These are phyloP conservation scores for Phytophthora pinifolia DNA, from an alignment of 352 stramenopile species.

Conservation along the genomic window DNA sequence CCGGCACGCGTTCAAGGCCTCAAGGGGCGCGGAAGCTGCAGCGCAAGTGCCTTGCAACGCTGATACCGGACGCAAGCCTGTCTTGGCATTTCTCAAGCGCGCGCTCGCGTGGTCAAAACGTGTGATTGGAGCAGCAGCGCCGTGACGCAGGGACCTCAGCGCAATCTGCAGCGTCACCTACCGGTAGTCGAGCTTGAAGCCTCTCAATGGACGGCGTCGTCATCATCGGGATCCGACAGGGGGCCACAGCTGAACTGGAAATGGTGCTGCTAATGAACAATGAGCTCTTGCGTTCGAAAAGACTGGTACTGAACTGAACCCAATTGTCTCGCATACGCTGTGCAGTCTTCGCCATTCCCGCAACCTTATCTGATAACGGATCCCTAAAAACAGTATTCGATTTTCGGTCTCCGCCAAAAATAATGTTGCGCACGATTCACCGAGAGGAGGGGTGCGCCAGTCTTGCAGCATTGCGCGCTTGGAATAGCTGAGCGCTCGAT, in stretches of 20 bases:
- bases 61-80: conserved; percentile 17
- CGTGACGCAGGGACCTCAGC: conserved; percentile 7
- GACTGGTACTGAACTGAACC: too few species aligned
- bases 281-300: too few species aligned
- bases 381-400: too few species aligned
- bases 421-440: too few species aligned
- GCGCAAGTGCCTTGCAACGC: neutral
- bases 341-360: too few species aligned
- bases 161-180: neutral
- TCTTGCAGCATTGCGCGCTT: neutral
- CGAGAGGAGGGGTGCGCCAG: too few species aligned
- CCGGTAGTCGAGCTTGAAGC: neutral
- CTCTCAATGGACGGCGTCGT: neutral
- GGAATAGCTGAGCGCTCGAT: conserved; percentile 17
- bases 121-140: conserved; percentile 12
- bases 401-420: too few species aligned
- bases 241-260: too few species aligned
- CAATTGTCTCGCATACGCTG: too few species aligned
- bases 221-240: too few species aligned
- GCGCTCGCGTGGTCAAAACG: neutral
- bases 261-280: too few species aligned
- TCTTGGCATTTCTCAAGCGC: conserved; percentile 18
- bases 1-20: neutral
- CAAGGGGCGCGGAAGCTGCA: conserved; percentile 17
- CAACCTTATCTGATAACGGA: too few species aligned